Percentiles rank a stretch among this genome's conserved stretches.
phyloP scores from a whole-genome alignment of 2,329 filamentous ascomycete genomes.

The Fusarium solani-melongenae region DNA sequence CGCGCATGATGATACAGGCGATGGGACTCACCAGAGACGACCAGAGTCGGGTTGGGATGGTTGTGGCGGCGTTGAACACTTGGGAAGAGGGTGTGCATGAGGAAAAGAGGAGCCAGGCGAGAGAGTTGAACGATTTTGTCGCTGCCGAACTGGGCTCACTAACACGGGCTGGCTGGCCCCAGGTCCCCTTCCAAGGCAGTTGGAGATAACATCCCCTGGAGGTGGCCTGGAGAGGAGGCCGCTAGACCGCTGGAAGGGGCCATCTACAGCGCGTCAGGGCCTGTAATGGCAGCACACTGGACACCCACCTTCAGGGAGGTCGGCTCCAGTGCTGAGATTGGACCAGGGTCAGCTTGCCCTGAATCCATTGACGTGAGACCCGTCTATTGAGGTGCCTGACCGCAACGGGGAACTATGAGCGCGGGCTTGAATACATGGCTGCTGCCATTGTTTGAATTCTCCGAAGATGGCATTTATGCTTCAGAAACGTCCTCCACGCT shows the following conservation, averaged over 20 bases:
- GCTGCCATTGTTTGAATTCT: slow-evolving; percentile 5
- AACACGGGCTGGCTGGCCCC: slow-evolving; percentile 34
- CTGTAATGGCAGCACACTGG: slow-evolving; percentile 19
- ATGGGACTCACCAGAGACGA: slow-evolving; percentile 53
- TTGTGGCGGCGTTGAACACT: slow-evolving; percentile 49
- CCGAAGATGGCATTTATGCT: slow-evolving; percentile 4
- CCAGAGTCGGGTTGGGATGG: slow-evolving; percentile 47
- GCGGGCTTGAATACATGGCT: slow-evolving; percentile 2
- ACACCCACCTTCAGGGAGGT: slow-evolving; percentile 3
- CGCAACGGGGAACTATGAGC: neutral
- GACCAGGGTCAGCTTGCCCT: slow-evolving; percentile 36
- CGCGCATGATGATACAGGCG: slow-evolving; percentile 49
- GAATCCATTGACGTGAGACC: slow-evolving; percentile 24
- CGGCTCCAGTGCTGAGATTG: slow-evolving; percentile 26
- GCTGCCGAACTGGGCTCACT: slow-evolving; percentile 45
- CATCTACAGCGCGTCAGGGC: neutral
- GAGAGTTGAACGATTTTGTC: slow-evolving; percentile 56
- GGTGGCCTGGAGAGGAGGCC: slow-evolving; percentile 16
- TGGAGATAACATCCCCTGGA: slow-evolving; percentile 7
- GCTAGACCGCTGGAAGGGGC: slow-evolving; percentile 6
- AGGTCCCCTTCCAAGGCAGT: slow-evolving; percentile 15
- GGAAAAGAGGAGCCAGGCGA: slow-evolving; percentile 56
- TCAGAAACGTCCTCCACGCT: slow-evolving; percentile 1
- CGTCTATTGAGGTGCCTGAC: slow-evolving; percentile 17
- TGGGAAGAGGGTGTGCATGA: slow-evolving; percentile 54